Evolutionary conservation across 306 rosid genomes (phyloP), one percentile per base, ranked within the genome.

Genomic region (Adenanthera pavonina): DNA sequence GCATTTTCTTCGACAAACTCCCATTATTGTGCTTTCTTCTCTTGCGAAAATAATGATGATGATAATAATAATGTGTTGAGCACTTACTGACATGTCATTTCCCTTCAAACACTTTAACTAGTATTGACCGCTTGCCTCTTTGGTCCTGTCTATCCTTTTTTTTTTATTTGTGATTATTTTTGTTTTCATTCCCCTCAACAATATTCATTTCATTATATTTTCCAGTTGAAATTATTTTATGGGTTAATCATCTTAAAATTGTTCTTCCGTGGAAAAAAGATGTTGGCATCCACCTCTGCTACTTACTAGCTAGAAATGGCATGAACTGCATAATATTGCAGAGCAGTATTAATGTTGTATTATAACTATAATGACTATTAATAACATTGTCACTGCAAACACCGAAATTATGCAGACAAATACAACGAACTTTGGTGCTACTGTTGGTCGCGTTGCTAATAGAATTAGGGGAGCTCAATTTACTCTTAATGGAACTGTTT

Each of bases 391-490:
- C 41, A 48, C 40, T 30, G 15, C 76, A 35, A 77, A 33, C 54
- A 43, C 56, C 66, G 40, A 61, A 57, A 19, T 46, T 72, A 46
- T 85, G 78, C 87, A 95, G 99, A 92, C 86, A 46, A 92, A 88
- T 74, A 43, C 95, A 70, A 16, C 94, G 3, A 88, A 88, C 64
- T 72, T 95, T 47, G 99, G 97, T 48, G 89, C 97, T 1, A 75
- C 89, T 30, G 94, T 95, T 35, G 99, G 99, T 69, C 57, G 99
- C 35, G 91, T 92, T 69, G 99, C 99, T 5, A 95, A 92, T 78
- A 88, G 99, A 86, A 88, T 92, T 25, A 95, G 92, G 8, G 94
- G 97, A 12, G 97, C 99, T 35, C 89, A 88, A 53, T 95, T 95
- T 79, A 89, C 82, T 57, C 75, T 90, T 44, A 75, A 92, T 16